Evolutionary conservation across 768 basidiomycete species (phyloP).

Genomic region (Rhodotorula graminis): DNA sequence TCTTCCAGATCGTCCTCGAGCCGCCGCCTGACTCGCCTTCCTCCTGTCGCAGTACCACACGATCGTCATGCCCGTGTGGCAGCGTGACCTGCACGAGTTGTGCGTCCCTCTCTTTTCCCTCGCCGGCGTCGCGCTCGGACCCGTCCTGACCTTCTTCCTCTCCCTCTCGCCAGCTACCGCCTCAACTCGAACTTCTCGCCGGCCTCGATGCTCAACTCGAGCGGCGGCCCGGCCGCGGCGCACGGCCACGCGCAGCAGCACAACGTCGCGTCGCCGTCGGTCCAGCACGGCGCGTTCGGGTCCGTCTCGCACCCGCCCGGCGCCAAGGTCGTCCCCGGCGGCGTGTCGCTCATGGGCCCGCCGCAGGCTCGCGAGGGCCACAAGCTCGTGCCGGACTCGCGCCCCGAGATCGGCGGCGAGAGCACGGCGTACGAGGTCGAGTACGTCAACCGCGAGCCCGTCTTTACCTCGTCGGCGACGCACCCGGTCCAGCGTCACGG

Average conservation of each 20-base stretch:
- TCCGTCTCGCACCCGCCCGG: not conserved
- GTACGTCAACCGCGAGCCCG: constrained; percentile 27
- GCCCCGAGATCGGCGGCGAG: not conserved
- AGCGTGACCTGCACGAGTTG: constrained; percentile 35
- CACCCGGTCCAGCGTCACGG: not conserved
- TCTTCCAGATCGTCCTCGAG: not conserved
- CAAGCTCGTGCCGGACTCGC: constrained; percentile 13
- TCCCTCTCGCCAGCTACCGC: not conserved
- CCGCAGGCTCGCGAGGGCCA: constrained; percentile 12
- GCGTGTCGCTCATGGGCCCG: not conserved
- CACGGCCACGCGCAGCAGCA: not conserved
- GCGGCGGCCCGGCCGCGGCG: not conserved
- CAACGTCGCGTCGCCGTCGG: constrained; percentile 13
- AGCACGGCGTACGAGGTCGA: constrained; percentile 17
- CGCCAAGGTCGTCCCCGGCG: not conserved
- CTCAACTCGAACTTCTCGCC: constrained; percentile 18
- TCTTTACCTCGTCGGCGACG: not conserved
- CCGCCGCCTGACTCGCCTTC: not conserved
- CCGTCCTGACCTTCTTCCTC: too few species aligned
- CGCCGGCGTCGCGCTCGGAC: not conserved
- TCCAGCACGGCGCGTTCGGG: constrained; percentile 3
- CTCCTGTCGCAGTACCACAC: not conserved
- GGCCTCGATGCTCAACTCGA: not conserved
- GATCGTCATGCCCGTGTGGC: constrained; percentile 32
- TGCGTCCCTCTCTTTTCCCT: not conserved